Conservation (phyloP, 768 basidiomycete species). For the Agaricus blazei region DNA sequence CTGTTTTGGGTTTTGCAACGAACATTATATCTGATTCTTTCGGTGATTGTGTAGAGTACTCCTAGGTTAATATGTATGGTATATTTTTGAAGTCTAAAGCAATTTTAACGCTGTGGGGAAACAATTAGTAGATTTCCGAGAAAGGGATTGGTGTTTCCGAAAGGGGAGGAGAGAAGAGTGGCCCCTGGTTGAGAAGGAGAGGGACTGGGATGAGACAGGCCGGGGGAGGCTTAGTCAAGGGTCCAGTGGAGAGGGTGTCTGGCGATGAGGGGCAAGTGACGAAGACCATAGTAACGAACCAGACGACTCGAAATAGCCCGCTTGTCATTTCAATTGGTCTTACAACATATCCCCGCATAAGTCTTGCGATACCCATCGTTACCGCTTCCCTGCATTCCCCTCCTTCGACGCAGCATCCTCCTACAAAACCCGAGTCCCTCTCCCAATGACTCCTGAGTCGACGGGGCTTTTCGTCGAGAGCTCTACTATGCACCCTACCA, state of each 20-base stretch:
- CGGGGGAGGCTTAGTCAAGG: not conserved
- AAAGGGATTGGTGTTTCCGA: not conserved
- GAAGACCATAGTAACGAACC: constrained; percentile 5
- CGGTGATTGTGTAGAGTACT: constrained; percentile 6
- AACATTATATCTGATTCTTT: not conserved
- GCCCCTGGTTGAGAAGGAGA: not conserved
- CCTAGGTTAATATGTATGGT: constrained; percentile 3
- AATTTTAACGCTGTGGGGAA: not conserved
- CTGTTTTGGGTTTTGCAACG: not conserved
- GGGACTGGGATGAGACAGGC: not conserved
- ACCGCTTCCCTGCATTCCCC: not conserved
- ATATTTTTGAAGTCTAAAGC: not conserved
- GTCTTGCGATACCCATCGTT: too few relatives aligned
- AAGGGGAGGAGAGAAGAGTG: not conserved
- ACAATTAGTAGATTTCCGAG: not conserved
- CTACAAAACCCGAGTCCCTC: too few relatives aligned
- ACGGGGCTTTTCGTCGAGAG: not conserved
- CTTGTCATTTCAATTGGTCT: not conserved
- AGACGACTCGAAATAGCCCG: constrained; percentile 1
- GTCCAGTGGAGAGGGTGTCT: too few relatives aligned
- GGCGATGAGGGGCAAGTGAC: not conserved
- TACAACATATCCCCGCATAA: not conserved
- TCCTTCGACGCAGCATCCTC: too few relatives aligned
- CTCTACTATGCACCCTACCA: too few relatives aligned
- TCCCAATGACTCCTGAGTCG: too few relatives aligned